These are phyloP conservation scores for Russula olivacea DNA, from an alignment of 768 basidiomycete species.

Conservation along the genomic window DNA sequence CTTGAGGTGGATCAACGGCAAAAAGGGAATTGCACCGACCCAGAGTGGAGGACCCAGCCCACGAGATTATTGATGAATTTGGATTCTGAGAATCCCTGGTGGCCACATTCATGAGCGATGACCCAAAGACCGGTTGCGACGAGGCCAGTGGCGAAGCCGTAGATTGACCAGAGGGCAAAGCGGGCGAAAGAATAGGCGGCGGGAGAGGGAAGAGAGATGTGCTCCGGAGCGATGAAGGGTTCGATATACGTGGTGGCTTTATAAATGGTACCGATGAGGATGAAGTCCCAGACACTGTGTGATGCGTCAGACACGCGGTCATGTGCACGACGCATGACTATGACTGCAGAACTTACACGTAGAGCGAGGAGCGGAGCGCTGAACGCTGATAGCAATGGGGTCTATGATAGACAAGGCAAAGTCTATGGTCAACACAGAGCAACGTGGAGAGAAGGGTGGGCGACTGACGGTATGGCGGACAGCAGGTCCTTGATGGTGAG, in stretches of 20 bases:
- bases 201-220: slow-evolving; percentile 52
- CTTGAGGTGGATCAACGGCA: neutral
- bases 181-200: slow-evolving; percentile 55
- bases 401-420: slow-evolving; percentile 37
- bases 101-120: slow-evolving; percentile 91
- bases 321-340: neutral
- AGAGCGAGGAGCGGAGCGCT: slow-evolving; percentile 66
- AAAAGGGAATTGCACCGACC: slow-evolving; percentile 41
- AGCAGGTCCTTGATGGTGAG: slow-evolving; percentile 84
- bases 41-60: slow-evolving; percentile 89
- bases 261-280: slow-evolving; percentile 63
- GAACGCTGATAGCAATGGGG: slow-evolving; percentile 90
- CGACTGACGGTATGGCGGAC: slow-evolving; percentile 72
- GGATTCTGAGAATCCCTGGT: slow-evolving; percentile 92
- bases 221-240: slow-evolving; percentile 50
- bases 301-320: slow-evolving; percentile 23
- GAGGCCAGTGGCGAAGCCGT: slow-evolving; percentile 77
- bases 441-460: neutral
- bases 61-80: slow-evolving; percentile 88
- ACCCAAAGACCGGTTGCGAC: slow-evolving; percentile 94
- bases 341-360: slow-evolving; percentile 60
- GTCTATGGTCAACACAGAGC: neutral
- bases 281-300: slow-evolving; percentile 64
- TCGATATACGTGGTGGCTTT: slow-evolving; percentile 63
- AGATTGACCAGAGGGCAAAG: slow-evolving; percentile 70